A percentile compares a stretch with the other conserved stretches of the same genome.
phyloP scores from a whole-genome alignment of 495 filamentous ascomycete species.

The Penicillium flavigenum region DNA sequence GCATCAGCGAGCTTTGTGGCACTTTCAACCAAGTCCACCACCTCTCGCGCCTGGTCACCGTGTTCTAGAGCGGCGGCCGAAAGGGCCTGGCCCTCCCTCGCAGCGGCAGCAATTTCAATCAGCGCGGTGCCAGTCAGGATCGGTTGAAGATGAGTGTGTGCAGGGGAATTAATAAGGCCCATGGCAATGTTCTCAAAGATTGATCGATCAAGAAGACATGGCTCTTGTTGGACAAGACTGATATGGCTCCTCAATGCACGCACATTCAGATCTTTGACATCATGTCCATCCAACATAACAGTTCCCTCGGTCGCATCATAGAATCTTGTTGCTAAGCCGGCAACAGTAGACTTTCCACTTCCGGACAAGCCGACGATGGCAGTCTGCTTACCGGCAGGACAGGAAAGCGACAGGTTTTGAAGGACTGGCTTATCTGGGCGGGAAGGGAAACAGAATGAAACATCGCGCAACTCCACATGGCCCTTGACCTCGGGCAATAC shows the following conservation, averaged over 20 bases:
- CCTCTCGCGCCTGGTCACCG: constrained; percentile 27
- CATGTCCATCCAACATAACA: constrained; percentile 51
- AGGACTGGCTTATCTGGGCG: constrained; percentile 48
- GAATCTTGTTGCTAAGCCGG: constrained; percentile 52
- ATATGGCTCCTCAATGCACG: constrained; percentile 54
- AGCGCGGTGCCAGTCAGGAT: constrained; percentile 25
- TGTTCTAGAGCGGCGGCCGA: constrained; percentile 22
- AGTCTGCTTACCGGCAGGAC: constrained; percentile 53
- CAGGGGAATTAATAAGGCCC: constrained; percentile 56
- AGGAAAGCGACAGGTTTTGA: constrained; percentile 15
- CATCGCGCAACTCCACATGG: constrained; percentile 48
- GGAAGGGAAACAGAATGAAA: constrained; percentile 61
- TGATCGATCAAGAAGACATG: constrained; percentile 59
- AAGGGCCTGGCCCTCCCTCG: constrained; percentile 32
- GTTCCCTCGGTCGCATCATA: constrained; percentile 40
- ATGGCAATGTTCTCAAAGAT: constrained; percentile 66
- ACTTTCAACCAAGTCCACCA: constrained; percentile 32
- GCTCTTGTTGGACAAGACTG: constrained; percentile 65
- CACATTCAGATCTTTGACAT: constrained; percentile 55
- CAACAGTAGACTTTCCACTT: constrained; percentile 66
- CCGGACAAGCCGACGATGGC: constrained; percentile 68
- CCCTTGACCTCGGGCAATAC: constrained; percentile 35
- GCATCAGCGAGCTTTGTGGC: constrained; percentile 41
- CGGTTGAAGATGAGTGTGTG: constrained; percentile 35
- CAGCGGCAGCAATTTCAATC: constrained; percentile 25